Evolutionary conservation across 1,139 yeast species (phyloP), one percentile per base, ranked within the genome.

Genomic region (Yarrowia galli): DNA sequence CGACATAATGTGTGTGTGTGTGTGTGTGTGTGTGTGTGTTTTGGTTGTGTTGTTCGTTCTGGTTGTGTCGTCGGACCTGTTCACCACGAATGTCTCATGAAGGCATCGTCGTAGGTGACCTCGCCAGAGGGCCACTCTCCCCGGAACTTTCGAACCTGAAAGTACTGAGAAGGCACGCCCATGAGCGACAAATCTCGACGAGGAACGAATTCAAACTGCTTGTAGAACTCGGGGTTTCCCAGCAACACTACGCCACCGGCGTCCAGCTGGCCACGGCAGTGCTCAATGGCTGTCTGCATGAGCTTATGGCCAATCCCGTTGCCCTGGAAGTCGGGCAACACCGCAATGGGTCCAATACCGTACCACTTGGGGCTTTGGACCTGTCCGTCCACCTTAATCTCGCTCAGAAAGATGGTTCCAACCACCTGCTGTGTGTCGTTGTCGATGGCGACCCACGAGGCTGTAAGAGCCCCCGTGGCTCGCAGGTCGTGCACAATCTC

Each of bases 181-280:
- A 58, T 58, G 13, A 58, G 51, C 16, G 64, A 58, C 51, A 58
- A 51, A 32, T 58, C 64, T 20, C 51, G 49, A 25, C 64, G 28
- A 32, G 64, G 64, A 28, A 58, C 64, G 42, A 58, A 58, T 32
- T 58, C 64, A 32, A 58, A 58, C 64, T 58, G 64, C 28, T 40
- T 58, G 64, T 58, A 58, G 51, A 58, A 58, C 51, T 58, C 64
- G 20, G 64, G 64, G 42, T 58, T 58, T 23, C 64, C 64, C 22
- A 58, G 64, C 49, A 58, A 32, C 32, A 58, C 64, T 15, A 58
- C 64, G 8, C 64, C 64, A 2, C 64, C 64, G 10, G 64, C 64
- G 20, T 58, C 64, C 5, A 58, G 64, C 28, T 58, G 51, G 40
- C 13, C 51, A 1, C 51, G 64, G n/a, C 64, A 58, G 42, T 58